phyloP scores from a whole-genome alignment of 768 basidiomycete genomes.

The Auriscalpium microsporum region DNA sequence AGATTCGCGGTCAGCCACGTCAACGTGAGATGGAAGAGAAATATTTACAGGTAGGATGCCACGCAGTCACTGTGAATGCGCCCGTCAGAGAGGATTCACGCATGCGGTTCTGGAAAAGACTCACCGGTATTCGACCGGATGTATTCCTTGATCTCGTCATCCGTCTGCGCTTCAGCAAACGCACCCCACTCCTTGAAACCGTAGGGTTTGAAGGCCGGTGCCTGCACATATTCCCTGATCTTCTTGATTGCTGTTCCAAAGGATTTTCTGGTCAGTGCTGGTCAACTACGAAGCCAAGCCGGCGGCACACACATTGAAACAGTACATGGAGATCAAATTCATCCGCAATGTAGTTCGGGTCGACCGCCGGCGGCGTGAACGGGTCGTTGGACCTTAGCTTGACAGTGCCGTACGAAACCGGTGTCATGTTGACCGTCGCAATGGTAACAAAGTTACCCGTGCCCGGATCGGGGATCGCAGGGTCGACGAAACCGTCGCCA shows the following conservation, averaged over 20 bases:
- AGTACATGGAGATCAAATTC: background rate
- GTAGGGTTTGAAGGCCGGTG: background rate
- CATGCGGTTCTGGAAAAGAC: background rate
- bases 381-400: background rate
- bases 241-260: background rate
- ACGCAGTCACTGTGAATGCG: constrained; percentile 18
- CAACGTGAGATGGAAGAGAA: background rate
- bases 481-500: background rate
- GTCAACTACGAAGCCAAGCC: background rate
- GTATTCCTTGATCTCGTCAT: constrained; percentile 14
- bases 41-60: background rate
- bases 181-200: background rate
- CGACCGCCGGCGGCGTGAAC: background rate
- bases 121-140: constrained; percentile 1
- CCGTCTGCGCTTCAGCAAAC: constrained; percentile 1
- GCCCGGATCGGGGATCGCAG: background rate
- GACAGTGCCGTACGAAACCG: background rate
- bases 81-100: constrained; percentile 12
- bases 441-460: background rate
- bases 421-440: background rate
- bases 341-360: background rate
- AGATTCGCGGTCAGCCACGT: background rate
- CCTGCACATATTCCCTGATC: background rate
- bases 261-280: background rate
- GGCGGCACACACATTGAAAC: background rate